These are phyloP conservation scores for Hemileccinum rubropunctum DNA, from an alignment of 768 basidiomycete species.

Conservation along the genomic window DNA sequence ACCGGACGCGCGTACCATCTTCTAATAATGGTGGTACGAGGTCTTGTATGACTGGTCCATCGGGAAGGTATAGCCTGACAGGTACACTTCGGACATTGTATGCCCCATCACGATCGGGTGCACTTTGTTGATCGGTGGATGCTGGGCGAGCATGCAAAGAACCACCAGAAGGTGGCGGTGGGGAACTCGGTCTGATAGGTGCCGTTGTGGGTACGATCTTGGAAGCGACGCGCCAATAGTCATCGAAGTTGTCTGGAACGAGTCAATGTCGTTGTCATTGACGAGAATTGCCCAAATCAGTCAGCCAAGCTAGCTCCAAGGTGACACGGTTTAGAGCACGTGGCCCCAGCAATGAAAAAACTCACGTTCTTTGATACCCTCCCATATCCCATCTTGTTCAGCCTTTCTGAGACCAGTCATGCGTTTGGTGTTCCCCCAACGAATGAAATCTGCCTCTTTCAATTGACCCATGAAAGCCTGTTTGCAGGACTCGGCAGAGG, in stretches of 20 bases:
- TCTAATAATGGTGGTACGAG: conserved; percentile 76
- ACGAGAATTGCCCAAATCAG: conserved; percentile 15
- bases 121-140: conserved; percentile 55
- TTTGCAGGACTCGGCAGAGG: conserved; percentile 84
- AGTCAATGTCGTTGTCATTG: conserved; percentile 10
- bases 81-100: conserved; percentile 88
- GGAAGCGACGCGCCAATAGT: conserved; percentile 92
- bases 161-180: conserved; percentile 48
- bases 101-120: conserved; percentile 73
- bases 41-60: conserved; percentile 90
- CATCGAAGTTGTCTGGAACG: conserved; percentile 86
- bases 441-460: conserved; percentile 95
- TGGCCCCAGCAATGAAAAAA: conserved; percentile 17
- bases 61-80: conserved; percentile 83
- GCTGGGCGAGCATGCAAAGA: conserved; percentile 64
- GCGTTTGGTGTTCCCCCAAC: conserved; percentile 94
- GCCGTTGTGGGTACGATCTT: conserved; percentile 85
- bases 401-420: conserved; percentile 87
- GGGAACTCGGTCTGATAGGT: conserved; percentile 55
- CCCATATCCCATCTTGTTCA: conserved; percentile 97
- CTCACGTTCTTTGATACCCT: conserved; percentile 92
- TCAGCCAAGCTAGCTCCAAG: conserved; percentile 22
- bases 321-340: conserved; percentile 15
- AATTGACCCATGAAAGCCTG: conserved; percentile 93
- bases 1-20: conserved; percentile 54